A percentile compares a stretch with the other conserved stretches of the same genome.
phyloP scores from a whole-genome alignment of 306 rosid species.

The Ammopiptanthus mongolicus region DNA sequence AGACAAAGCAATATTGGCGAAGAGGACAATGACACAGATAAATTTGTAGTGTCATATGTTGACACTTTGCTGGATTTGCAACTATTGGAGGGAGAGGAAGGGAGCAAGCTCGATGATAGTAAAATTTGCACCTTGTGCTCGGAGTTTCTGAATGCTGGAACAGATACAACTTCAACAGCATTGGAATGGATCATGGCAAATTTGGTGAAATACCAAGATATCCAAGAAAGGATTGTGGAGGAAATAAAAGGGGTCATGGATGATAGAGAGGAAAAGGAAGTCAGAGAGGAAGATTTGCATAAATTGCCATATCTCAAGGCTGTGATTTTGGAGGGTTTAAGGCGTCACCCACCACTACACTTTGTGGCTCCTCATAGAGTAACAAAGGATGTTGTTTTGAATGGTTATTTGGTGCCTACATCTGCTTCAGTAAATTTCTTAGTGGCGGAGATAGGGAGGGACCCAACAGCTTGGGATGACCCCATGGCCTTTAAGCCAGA shows the following conservation, averaged over 20 bases:
- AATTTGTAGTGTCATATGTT: slow-evolving; percentile 28
- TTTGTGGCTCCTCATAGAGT: slow-evolving; percentile 40
- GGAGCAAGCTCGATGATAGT: slow-evolving; percentile 19
- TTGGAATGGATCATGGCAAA: slow-evolving; percentile 49
- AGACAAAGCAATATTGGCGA: background rate
- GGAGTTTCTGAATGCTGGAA: slow-evolving; percentile 38
- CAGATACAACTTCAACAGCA: slow-evolving; percentile 42
- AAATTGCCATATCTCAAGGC: slow-evolving; percentile 38
- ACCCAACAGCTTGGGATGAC: slow-evolving; percentile 39
- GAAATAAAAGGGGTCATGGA: slow-evolving; percentile 32
- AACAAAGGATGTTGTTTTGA: slow-evolving; percentile 28
- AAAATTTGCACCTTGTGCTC: slow-evolving; percentile 39
- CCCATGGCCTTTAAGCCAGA: slow-evolving; percentile 40
- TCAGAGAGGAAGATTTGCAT: slow-evolving; percentile 32
- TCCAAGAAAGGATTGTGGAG: slow-evolving; percentile 27
- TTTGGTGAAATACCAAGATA: slow-evolving; percentile 28
- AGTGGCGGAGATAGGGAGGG: slow-evolving; percentile 43
- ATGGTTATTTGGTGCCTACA: slow-evolving; percentile 35
- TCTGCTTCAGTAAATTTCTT: slow-evolving; percentile 33
- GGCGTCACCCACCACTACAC: slow-evolving; percentile 42
- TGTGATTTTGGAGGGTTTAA: slow-evolving; percentile 36
- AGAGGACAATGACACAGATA: background rate
- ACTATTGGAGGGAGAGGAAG: slow-evolving; percentile 16
- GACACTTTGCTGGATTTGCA: slow-evolving; percentile 39
- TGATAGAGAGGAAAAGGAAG: slow-evolving; percentile 14